Evolutionary conservation across 1,139 yeast genomes (phyloP), one percentile per base, ranked within the genome.

Genomic region (Hemisphaericaspora lyxosophila): DNA sequence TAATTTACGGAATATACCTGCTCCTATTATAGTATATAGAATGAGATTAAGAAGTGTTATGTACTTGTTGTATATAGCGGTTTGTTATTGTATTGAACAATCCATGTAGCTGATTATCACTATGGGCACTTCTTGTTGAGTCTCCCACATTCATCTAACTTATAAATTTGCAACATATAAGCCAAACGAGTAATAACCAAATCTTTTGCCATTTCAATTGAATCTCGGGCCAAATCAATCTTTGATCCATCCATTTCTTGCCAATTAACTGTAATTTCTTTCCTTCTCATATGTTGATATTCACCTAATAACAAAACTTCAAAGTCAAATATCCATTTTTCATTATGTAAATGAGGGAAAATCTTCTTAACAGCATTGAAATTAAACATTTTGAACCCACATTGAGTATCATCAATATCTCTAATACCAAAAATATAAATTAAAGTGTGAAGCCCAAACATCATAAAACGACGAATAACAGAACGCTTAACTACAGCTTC

Each of bases 301-400:
- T 79, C 77, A 2, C 92, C 97, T 44, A 92, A 67, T 45, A 92
- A 76, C 47, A 92, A 70, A 14, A 92, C 79, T 62, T 92, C 98
- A 31, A 92, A 97, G 56, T 92, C 98, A 60, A 92, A 92, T 29
- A 94, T 92, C 97, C 98, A 92, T 41, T 98, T 80, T 62, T 92
- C 98, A 11, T 96, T 90, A 59, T 92, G 97, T 86, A 92, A 79
- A 49, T 77, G 82, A 4, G 97, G 97, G 62, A 89, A 89, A 30
- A 92, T 85, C 39, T 55, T 53, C 12, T 55, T 55, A 13, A 83
- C 76, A 0, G 97, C 84, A 8, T 70, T 67, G 44, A 79, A 74
- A 48, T 92, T 86, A 61, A 90, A 92, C 64, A 92, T 69, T 61
- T 92, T 92, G 69, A 92, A 92, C 5, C 98, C 98, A 68, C 98